Base-by-base conservation (phyloP, 2,329 filamentous ascomycete genomes). In the Thermoascus crustaceus region DNA sequence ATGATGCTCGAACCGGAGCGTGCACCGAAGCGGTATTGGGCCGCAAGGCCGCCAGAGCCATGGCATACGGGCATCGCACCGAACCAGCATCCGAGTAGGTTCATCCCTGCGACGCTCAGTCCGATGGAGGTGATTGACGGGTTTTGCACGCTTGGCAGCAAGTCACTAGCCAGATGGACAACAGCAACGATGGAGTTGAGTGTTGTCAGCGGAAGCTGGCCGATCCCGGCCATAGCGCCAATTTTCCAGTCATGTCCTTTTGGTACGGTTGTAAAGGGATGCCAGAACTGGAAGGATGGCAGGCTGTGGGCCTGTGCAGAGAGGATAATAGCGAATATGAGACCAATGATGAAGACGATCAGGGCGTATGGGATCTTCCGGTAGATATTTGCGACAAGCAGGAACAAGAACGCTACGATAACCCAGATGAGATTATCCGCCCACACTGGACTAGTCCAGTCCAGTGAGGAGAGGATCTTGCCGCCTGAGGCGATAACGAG, bases 1-100 rank as follows among this genome's bases (percentile, higher is more conserved):
- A 95, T 76, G 42, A 95, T 73, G 48, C 82, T 87, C 0, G 85
- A 78, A 7, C 89, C 89, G 40, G 85, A 93, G 31, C 89, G 79
- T 4, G 89, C 88, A 1, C 89, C 89, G 48, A 96, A 96, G 4
- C 86, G 78, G 57, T 86, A 85, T 57, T 96, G 89, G 0, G 83
- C 91, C 4, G 91, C 91, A 0, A 96, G 68, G 0, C 89, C 89
- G 2, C 89, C 89, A 1, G 86, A 86, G 4, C 89, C 89, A 55
- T 96, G 91, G 54, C 91, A 96, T 3, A 91, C 79, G 3, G 89
- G 91, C 91, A 95, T 96, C 4, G 82, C 83, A 31, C 88, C 88
- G 50, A 94, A 93, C 84, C 85, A 94, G 50, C 85, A 88, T 10
- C 83, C 82, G 1, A 82, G 58, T 3, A 95, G 66, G 55, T 96